phyloP scores from a whole-genome alignment of 345 rosid genomes.

The Trapa incisa region DNA sequence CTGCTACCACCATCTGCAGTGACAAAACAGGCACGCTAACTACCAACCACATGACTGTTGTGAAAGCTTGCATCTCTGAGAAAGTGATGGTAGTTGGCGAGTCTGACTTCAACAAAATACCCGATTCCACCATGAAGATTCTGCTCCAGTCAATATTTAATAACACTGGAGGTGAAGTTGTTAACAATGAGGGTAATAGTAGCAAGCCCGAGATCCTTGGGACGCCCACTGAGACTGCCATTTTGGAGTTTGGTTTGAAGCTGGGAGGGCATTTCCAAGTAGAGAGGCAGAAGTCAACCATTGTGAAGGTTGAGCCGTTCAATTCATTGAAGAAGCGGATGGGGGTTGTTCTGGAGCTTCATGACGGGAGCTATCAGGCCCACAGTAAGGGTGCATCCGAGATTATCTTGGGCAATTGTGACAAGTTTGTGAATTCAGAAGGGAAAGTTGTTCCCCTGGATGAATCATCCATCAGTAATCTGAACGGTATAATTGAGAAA shows the following conservation, averaged over 20 bases:
- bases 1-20: slow-evolving; percentile 72
- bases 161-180: slow-evolving; percentile 92
- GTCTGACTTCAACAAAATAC: slow-evolving; percentile 33
- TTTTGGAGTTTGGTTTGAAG: slow-evolving; percentile 68
- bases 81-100: slow-evolving; percentile 36
- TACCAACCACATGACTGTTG: slow-evolving; percentile 74
- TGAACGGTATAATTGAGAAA: slow-evolving; percentile 40
- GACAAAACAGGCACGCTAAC: slow-evolving; percentile 94
- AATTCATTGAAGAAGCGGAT: slow-evolving; percentile 79
- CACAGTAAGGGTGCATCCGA: slow-evolving; percentile 93
- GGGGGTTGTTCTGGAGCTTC: slow-evolving; percentile 73
- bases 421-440: slow-evolving; percentile 47
- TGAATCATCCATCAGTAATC: slow-evolving; percentile 30
- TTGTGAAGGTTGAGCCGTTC: slow-evolving; percentile 81
- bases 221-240: slow-evolving; percentile 84
- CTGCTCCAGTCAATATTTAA: slow-evolving; percentile 67
- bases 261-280: slow-evolving; percentile 70
- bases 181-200: slow-evolving; percentile 33
- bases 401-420: slow-evolving; percentile 58
- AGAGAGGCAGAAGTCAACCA: slow-evolving; percentile 32
- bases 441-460: slow-evolving; percentile 69
- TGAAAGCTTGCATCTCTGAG: slow-evolving; percentile 60
- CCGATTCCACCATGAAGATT: slow-evolving; percentile 38
- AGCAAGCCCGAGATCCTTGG: slow-evolving; percentile 59
- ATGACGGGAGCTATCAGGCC: slow-evolving; percentile 43